Conservation (phyloP, 2,329 filamentous ascomycete genomes). For the Aspergillus ochraceus region DNA sequence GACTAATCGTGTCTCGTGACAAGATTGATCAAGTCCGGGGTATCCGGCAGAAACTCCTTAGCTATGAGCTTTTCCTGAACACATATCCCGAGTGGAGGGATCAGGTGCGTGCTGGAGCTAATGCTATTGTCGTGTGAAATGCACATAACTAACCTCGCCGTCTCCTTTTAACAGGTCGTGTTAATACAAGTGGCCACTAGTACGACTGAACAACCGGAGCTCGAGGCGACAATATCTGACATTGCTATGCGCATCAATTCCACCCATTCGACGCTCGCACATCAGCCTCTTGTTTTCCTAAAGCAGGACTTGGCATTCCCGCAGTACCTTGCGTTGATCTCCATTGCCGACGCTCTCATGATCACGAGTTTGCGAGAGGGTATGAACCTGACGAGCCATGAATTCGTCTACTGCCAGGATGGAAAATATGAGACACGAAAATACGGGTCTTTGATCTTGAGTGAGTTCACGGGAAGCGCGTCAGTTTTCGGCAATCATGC, state of each 20-base stretch:
- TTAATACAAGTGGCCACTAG: slow-evolving; percentile 93
- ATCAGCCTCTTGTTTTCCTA: slow-evolving; percentile 89
- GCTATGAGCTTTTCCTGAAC: slow-evolving; percentile 91
- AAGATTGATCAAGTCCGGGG: slow-evolving; percentile 92
- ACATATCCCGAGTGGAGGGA: slow-evolving; percentile 88
- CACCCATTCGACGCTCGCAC: slow-evolving; percentile 82
- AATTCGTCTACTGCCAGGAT: slow-evolving; percentile 92
- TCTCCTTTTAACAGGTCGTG: slow-evolving; percentile 58
- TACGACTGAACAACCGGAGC: slow-evolving; percentile 80
- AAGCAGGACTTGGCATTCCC: slow-evolving; percentile 92
- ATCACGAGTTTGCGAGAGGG: slow-evolving; percentile 94
- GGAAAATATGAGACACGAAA: slow-evolving; percentile 72
- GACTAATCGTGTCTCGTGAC: slow-evolving; percentile 87
- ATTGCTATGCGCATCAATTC: slow-evolving; percentile 95
- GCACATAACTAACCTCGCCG: neutral
- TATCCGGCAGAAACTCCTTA: slow-evolving; percentile 87
- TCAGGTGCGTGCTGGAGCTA: slow-evolving; percentile 46
- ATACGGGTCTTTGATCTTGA: slow-evolving; percentile 85
- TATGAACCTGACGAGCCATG: slow-evolving; percentile 95
- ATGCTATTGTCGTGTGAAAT: neutral
- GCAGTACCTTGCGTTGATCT: slow-evolving; percentile 88
- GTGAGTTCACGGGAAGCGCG: slow-evolving; percentile 91
- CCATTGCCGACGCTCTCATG: slow-evolving; percentile 87
- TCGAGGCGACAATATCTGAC: slow-evolving; percentile 85
- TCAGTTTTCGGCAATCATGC: slow-evolving; percentile 80